Evolutionary conservation across 2,329 filamentous ascomycete species (phyloP), one percentile per base, ranked within the genome.

Genomic region (Phaeophleospora eucalypticola): DNA sequence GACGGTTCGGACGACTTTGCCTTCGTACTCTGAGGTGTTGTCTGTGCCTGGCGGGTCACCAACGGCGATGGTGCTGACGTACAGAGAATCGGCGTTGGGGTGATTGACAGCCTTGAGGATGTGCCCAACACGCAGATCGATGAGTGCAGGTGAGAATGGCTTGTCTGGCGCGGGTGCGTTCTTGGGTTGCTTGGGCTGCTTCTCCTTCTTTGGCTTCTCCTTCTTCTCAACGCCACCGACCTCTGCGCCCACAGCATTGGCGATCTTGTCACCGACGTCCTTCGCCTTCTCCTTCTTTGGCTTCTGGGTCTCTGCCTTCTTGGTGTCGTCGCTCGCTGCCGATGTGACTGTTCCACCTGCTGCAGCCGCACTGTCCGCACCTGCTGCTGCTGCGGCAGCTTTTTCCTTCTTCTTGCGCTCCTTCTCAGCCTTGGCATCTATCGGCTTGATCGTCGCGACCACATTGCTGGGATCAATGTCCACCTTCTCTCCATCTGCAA

Each of bases 331-430:
- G 18, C 54, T 55, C n/a, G 59, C 59, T 39, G 69, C 68, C n/a
- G 66, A 65, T 8, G 70, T 68, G 39, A 68, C 61, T 9, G 71
- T 71, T 24, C 67, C 68, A 14, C 62, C 65, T n/a, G 66, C 71
- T 36, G 71, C 73, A 19, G 70, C 76, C 8, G 73, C 75, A 21
- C 68, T 73, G 10, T 72, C 75, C 4, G 76, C 77, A 2, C 77
- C 79, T 36, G 65, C 73, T 21, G 72, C 73, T 14, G 74, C 74
- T 4, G 71, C 70, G 15, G 70, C 69, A 43, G 85, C 87, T 78
- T 95, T 95, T 73, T 95, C 89, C 77, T 94, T 95, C 84, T 95
- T 96, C 71, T 91, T 81, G 39, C 86, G 83, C 78, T 96, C 90
- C 77, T 96, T 96, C 78, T 96, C 91, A 46, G 89, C 89, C 78